Conservation (phyloP, 495 filamentous ascomycete species). For the Daldinia grandis region DNA sequence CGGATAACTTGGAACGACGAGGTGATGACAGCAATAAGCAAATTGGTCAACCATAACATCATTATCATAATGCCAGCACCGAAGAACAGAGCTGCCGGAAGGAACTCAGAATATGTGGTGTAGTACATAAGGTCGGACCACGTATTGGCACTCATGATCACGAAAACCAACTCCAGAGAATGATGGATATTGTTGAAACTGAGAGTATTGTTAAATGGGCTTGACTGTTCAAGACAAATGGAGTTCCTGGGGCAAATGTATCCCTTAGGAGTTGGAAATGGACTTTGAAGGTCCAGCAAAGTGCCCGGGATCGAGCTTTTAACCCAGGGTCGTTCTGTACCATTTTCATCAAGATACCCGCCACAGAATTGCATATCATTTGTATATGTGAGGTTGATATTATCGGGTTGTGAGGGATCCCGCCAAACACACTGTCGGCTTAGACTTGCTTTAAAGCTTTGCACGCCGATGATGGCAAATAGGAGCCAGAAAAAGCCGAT, state of each 20-base stretch:
- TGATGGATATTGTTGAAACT: constrained; percentile 95
- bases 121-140: constrained; percentile 95
- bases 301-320: constrained; percentile 35
- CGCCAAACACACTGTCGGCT: constrained; percentile 88
- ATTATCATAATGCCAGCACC: constrained; percentile 88
- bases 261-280: constrained; percentile 73
- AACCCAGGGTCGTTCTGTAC: constrained; percentile 71
- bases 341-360: constrained; percentile 71
- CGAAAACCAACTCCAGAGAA: constrained; percentile 94
- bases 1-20: constrained; percentile 98
- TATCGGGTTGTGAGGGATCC: constrained; percentile 63
- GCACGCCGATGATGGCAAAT: constrained; percentile 95
- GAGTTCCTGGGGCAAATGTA: constrained; percentile 88
- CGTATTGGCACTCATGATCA: constrained; percentile 97
- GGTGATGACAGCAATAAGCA: constrained; percentile 97
- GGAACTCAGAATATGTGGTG: constrained; percentile 88
- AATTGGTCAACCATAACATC: constrained; percentile 95
- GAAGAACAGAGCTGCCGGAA: constrained; percentile 85
- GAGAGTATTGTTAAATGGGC: constrained; percentile 86
- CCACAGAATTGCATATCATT: constrained; percentile 82
- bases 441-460: constrained; percentile 97
- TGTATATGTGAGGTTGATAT: constrained; percentile 55
- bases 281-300: constrained; percentile 51
- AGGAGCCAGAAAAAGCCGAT: constrained; percentile 99
- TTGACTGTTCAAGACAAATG: constrained; percentile 77